Evolutionary conservation across 495 filamentous ascomycete genomes (phyloP), one percentile per base, ranked within the genome.

Genomic region (Neurospora terricola): DNA sequence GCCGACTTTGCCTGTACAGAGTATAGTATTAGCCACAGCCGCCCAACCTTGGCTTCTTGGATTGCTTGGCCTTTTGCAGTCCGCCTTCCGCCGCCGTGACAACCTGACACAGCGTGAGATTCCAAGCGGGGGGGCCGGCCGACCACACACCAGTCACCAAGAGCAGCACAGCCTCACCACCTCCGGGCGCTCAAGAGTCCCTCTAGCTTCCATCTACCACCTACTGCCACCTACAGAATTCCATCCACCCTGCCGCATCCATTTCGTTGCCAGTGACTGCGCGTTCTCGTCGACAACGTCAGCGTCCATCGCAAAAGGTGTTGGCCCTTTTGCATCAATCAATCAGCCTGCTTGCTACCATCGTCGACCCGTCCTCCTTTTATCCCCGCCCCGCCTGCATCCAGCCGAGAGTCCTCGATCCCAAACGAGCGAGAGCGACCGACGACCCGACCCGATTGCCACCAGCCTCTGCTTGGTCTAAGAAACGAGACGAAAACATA

Each of bases 81-180:
- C 21, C 21, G 48, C 48, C 48, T 59, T 59, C 48, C 48, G 48
- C 48, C 48, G 48, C 48, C 48, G 48, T 30, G 21, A 34, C 54
- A 34, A 62, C 54, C 54, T 62, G 54, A 66, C 54, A 66, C 54
- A 66, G 54, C 54, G 54, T 16, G 30, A 66, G 27, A 66, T 66
- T 66, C 59, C 73, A 76, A 76, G 75, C 75, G 75, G 75, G 75
- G 75, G 70, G 73, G 16, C 73, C 73, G 71, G 72, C 62, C 5
- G 38, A 54, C 70, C 40, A 40, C 70, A 36, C 42, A 71, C 42
- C 39, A 71, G 11, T 48, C 42, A 69, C 48, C 54, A 59, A 68
- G 38, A 34, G 36, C 74, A 79, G 79, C 79, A 80, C 79, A 80
- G 79, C 79, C 79, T 78, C 79, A 79, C 59, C 74, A 71, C 74